phyloP scores from a whole-genome alignment of 164 flowering plant species.

The Macadamia tetraphylla region DNA sequence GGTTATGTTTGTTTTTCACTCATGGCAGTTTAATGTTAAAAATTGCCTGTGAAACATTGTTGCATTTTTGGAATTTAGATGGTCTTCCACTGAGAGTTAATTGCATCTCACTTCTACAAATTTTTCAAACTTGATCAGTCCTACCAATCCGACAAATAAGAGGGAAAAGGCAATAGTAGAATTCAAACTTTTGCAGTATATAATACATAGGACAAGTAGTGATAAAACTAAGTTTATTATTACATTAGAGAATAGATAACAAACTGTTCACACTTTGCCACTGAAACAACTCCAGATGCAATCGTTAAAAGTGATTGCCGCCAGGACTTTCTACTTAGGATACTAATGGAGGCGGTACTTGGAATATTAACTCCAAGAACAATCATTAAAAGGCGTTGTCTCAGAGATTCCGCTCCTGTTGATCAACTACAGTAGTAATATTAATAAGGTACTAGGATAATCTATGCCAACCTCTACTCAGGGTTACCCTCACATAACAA shows the following conservation, averaged over 20 bases:
- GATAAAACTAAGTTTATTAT: neutral
- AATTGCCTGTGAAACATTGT: no score
- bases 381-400: slow-evolving; percentile 59
- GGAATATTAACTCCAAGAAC: slow-evolving; percentile 32
- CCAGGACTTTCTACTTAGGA: slow-evolving; percentile 15
- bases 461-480: slow-evolving; percentile 1
- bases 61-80: no score
- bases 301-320: slow-evolving; percentile 31
- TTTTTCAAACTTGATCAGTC: no score
- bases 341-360: slow-evolving; percentile 1
- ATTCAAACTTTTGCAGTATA: neutral
- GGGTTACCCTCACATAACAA: slow-evolving; percentile 19
- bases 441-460: neutral
- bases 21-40: neutral
- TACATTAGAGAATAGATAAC: neutral
- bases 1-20: neutral
- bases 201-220: neutral
- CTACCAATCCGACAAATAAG: no score
- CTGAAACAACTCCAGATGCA: neutral
- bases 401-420: slow-evolving; percentile 21
- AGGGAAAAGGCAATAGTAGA: no score
- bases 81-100: no score
- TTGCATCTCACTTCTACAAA: no score
- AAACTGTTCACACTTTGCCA: neutral
- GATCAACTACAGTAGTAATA: neutral